Evolutionary conservation across 2,329 filamentous ascomycete species (phyloP).

Genomic region (Stemphylium vesicarium): DNA sequence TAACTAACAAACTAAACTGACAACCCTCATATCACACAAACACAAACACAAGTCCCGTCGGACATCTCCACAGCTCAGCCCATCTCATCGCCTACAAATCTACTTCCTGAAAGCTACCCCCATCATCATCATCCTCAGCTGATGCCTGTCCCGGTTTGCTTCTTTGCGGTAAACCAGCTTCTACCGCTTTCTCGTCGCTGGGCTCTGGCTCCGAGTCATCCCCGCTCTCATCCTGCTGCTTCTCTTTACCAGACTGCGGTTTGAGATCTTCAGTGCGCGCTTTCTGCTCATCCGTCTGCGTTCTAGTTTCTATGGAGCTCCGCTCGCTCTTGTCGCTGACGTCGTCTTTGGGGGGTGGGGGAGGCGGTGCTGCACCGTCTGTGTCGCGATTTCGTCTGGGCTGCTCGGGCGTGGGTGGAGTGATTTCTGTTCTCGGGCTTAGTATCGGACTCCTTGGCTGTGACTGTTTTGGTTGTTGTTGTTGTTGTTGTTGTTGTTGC

Average conservation of each 20-base stretch:
- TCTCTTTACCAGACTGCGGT: constrained; percentile 36
- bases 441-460: constrained; percentile 41
- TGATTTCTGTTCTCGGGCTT: constrained; percentile 58
- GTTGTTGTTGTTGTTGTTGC: constrained; percentile 33
- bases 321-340: constrained; percentile 28
- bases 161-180: constrained; percentile 37
- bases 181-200: constrained; percentile 33
- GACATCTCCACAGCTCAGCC: no score
- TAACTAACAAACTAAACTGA: no score
- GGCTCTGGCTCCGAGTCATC: constrained; percentile 29
- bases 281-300: constrained; percentile 42
- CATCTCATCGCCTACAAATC: constrained; percentile 21
- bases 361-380: constrained; percentile 38
- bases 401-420: constrained; percentile 58
- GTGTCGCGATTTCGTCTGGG: constrained; percentile 32
- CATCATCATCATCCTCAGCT: constrained; percentile 40
- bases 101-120: constrained; percentile 46
- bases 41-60: no score
- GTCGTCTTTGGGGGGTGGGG: constrained; percentile 45
- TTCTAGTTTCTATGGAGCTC: constrained; percentile 40
- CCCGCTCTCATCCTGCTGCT: constrained; percentile 33
- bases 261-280: constrained; percentile 44
- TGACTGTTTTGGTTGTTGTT: constrained; percentile 30
- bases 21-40: no score
- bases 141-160: constrained; percentile 34